Evolutionary conservation across 148 eudicot genomes (phyloP).

Genomic region (Agrostemma githago): DNA sequence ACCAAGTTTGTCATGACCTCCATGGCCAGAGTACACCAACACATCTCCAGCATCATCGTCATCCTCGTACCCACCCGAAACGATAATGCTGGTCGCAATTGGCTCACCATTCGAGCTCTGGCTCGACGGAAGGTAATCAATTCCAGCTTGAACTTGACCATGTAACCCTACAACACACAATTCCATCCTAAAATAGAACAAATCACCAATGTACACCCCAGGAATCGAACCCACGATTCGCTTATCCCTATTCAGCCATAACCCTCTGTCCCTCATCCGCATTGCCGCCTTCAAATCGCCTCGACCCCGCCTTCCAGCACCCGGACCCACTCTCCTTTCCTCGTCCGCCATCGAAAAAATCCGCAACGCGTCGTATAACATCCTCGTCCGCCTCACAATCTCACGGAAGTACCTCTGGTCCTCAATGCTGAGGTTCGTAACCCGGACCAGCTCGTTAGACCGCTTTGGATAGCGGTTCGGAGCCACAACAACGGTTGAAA

Average conservation of each 20-base stretch:
- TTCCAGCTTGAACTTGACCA: slow-evolving; percentile 82
- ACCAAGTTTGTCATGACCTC: slow-evolving; percentile 64
- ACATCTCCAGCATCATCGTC: slow-evolving; percentile 84
- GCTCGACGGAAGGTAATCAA: slow-evolving; percentile 66
- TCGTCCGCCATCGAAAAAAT: slow-evolving; percentile 40
- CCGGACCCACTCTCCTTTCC: slow-evolving; percentile 33
- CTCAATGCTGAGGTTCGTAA: slow-evolving; percentile 41
- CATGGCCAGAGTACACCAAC: slow-evolving; percentile 76
- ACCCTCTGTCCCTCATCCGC: slow-evolving; percentile 51
- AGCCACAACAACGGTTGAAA: slow-evolving; percentile 16
- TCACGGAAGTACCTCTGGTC: slow-evolving; percentile 55
- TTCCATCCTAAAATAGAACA: slow-evolving; percentile 82
- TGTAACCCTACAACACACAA: slow-evolving; percentile 81
- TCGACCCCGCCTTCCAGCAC: slow-evolving; percentile 36
- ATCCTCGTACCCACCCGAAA: slow-evolving; percentile 93
- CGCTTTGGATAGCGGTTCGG: slow-evolving; percentile 34
- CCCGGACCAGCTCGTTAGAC: slow-evolving; percentile 65
- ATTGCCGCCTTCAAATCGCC: slow-evolving; percentile 66
- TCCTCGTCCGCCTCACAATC: slow-evolving; percentile 52
- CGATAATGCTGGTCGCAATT: slow-evolving; percentile 79
- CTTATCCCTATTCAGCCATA: slow-evolving; percentile 82
- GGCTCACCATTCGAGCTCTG: slow-evolving; percentile 88
- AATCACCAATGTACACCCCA: slow-evolving; percentile 70
- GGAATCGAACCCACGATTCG: slow-evolving; percentile 80
- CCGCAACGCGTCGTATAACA: slow-evolving; percentile 61